Base-by-base conservation (phyloP, 768 basidiomycete species). In the Pleurotus djamor region DNA sequence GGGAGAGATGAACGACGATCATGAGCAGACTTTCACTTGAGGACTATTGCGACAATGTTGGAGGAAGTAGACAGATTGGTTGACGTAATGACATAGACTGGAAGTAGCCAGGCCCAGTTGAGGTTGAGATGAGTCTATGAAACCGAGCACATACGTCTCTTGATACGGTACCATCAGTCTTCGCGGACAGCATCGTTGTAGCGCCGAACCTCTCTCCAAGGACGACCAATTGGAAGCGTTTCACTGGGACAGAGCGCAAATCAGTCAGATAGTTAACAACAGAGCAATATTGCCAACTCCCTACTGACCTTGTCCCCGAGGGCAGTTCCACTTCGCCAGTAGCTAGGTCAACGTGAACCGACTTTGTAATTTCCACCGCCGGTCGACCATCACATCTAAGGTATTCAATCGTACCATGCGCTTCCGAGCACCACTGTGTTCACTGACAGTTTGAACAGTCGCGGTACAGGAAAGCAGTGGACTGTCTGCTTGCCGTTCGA, bases 391-490 rank as follows among this genome's bases (percentile, higher is more conserved):
- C 77, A 69, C 92, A 94, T 63, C 92, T 94, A 63, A 41, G 41
- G 16, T 45, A 50, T 50, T 48, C 41, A 52, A 28, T 52, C 48
- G 9, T 43, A 59, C 28, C 41, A 50, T 28, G 58, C 58, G 17
- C 33, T 51, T 48, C 37, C 34, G 36, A 21, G 51, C 41, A 1
- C 47, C 54, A 48, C 47, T 45, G 16, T 49, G 36, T 41, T 8
- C 7, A 63, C 85, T 72, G 66, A 90, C 92, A 91, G 74, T 69
- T 79, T 77, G 65, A 95, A 90, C 32, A 94, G 77, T 13, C 93
- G 84, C 33, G 88, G 83, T 48, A 94, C 72, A 5, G 91, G 92
- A 67, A 83, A 85, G 68, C 92, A 94, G 38, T 83, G 80, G 48
- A 84, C 45, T 41, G 44, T 62, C 67, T 13, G 62, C 65, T 60